Base-by-base conservation (phyloP, 345 rosid genomes). In the Rhizophora apiculata region DNA sequence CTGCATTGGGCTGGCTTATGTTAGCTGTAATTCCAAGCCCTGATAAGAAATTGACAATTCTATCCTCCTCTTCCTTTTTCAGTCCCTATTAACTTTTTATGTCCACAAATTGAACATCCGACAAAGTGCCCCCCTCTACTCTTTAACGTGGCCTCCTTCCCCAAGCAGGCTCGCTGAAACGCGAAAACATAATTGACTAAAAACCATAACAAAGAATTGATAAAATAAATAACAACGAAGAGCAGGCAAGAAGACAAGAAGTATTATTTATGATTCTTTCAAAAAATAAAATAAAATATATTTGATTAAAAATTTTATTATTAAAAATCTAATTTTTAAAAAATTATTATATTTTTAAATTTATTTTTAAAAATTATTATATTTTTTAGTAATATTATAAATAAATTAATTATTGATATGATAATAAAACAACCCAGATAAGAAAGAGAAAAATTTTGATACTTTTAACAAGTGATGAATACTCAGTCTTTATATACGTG, bases 11-110 rank as follows among this genome's bases (percentile, higher is more conserved):
- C 64, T 94, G 97, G 81, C 87, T 86, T 1, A 94, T 86, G 36
- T 94, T 96, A 26, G 98, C 98, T 43, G 91, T 86, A 27, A 94
- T 94, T 70, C 98, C 98, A 3, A 94, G 88, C 79, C 91, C 98
- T 6, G 95, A 82, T 31, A 94, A 77, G 84, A 91, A 94, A 78
- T 91, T 91, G 0, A 85, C 85, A 4, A 76, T 78, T 70, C 84
- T 68, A 6, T 75, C 83, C 75, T 87, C 95, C 60, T 81, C 85
- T 22, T 83, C n/a, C 83, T 80, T 82, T 89, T 3, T 78, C 82
- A 8, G 76, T 68, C 60, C 81, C 88, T 52, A 70, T 76, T 29
- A 91, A 72, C 89, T 83, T 88, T 91, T 94, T n/a, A 94, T 89
- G 20, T 97, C 98, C 49, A 94, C 95, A 9, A 85, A 65, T 74